Percentiles rank a stretch among this genome's conserved stretches.
Evolutionary conservation across 23 red algal species (phyloP).

Genomic region (Gracilariopsis chorda): DNA sequence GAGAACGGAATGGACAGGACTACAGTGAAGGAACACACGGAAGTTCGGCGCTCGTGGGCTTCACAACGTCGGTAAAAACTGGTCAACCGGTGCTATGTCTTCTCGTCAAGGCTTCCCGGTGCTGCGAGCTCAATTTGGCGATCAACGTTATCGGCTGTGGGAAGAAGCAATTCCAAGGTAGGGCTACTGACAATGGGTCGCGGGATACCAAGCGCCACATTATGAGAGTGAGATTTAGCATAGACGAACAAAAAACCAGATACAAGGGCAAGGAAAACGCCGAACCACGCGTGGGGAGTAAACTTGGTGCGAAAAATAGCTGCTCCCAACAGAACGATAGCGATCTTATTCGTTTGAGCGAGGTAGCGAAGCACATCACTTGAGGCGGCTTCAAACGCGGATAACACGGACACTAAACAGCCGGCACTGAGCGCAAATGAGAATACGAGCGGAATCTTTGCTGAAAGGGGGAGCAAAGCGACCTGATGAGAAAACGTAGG

Average conservation of each 20-base stretch:
- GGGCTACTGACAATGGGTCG: conserved; percentile 66
- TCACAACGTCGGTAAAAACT: too few species aligned
- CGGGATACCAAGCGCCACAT: conserved; percentile 30
- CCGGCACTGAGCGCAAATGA: conserved; percentile 52
- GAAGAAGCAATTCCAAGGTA: conserved; percentile 43
- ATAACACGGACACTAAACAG: conserved; percentile 43
- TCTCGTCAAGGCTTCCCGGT: too few species aligned
- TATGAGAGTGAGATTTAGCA: conserved; percentile 36
- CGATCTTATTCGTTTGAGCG: conserved; percentile 44
- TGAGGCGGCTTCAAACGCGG: conserved; percentile 58
- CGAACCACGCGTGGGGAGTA: conserved; percentile 58
- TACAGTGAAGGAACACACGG: too few species aligned
- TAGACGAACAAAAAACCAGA: conserved; percentile 60
- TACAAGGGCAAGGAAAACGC: conserved; percentile 23
- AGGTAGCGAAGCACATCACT: conserved; percentile 52
- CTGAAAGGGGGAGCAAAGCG: background rate
- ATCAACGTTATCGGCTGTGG: conserved; percentile 12
- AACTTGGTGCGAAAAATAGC: conserved; percentile 50
- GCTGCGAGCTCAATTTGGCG: background rate
- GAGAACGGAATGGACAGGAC: too few species aligned
- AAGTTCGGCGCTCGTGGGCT: too few species aligned
- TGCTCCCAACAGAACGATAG: conserved; percentile 35
- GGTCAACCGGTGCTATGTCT: too few species aligned
- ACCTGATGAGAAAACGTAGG: conserved; percentile 29
- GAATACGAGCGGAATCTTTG: conserved; percentile 10